These are phyloP conservation scores for Lichtheimia corymbifera DNA, from an alignment of 371 early-diverging fungal genomes.

Conservation along the genomic window DNA sequence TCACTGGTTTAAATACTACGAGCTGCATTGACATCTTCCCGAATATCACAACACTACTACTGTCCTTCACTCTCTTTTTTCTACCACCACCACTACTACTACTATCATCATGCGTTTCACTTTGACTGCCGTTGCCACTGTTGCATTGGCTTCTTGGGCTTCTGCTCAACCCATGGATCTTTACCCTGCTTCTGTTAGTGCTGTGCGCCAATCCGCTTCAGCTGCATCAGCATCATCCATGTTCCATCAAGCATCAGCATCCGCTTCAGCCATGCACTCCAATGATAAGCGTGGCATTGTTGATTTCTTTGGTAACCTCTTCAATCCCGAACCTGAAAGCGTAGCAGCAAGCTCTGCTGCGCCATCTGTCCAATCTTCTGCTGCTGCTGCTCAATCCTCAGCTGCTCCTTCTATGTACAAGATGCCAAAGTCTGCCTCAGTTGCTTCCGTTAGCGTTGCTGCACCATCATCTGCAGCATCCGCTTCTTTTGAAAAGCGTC, in stretches of 20 bases:
- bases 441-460: not conserved
- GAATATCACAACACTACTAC: no score
- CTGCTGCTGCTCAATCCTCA: no score
- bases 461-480: not conserved
- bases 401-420: conserved; percentile 3
- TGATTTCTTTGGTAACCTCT: conserved; percentile 8
- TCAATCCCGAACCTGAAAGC: conserved; percentile 1
- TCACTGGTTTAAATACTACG: no score
- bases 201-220: conserved; percentile 11
- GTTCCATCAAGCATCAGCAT: conserved; percentile 2
- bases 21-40: no score
- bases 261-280: conserved; percentile 9
- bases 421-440: conserved; percentile 9
- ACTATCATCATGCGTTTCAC: conserved; percentile 15
- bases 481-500: not conserved
- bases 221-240: conserved; percentile 8
- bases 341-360: not conserved
- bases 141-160: conserved; percentile 6
- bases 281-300: conserved; percentile 9
- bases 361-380: not conserved
- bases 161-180: not conserved
- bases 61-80: no score
- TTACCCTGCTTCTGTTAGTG: conserved; percentile 3
- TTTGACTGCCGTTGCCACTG: conserved; percentile 14
- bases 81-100: not conserved